phyloP scores from a whole-genome alignment of 768 basidiomycete genomes.

The Amanita pallidorosea region DNA sequence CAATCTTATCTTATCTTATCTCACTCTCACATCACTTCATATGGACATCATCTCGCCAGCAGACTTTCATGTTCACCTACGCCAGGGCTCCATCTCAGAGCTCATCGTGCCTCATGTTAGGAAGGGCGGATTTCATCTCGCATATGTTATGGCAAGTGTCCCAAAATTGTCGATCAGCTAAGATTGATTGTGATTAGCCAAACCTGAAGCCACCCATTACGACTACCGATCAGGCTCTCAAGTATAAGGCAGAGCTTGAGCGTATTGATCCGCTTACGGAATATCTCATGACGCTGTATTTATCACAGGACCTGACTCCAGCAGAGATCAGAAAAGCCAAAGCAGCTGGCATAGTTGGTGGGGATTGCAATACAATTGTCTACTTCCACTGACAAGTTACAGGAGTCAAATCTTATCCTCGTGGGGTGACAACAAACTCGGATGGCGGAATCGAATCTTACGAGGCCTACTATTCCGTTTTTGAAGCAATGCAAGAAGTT shows the following conservation, averaged over 20 bases:
- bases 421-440: constrained; percentile 96
- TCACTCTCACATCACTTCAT: not conserved
- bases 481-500: constrained; percentile 87
- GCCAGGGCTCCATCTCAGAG: constrained; percentile 72
- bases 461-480: constrained; percentile 85
- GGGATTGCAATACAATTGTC: constrained; percentile 4
- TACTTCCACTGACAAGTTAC: not conserved
- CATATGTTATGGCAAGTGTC: constrained; percentile 85
- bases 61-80: constrained; percentile 87
- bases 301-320: constrained; percentile 85
- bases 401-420: constrained; percentile 94
- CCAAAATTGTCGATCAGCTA: constrained; percentile 2
- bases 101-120: constrained; percentile 87
- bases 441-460: constrained; percentile 96
- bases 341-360: constrained; percentile 66
- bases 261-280: constrained; percentile 66
- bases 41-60: constrained; percentile 31
- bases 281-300: constrained; percentile 94
- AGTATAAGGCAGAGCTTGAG: constrained; percentile 70
- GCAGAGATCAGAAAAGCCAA: constrained; percentile 86
- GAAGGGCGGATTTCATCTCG: constrained; percentile 81
- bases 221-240: constrained; percentile 66
- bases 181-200: constrained; percentile 41
- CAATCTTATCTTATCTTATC: constrained; percentile 17
- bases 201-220: constrained; percentile 88